Conservation (phyloP, 2,329 filamentous ascomycete species). For the Stemphylium vesicarium region DNA sequence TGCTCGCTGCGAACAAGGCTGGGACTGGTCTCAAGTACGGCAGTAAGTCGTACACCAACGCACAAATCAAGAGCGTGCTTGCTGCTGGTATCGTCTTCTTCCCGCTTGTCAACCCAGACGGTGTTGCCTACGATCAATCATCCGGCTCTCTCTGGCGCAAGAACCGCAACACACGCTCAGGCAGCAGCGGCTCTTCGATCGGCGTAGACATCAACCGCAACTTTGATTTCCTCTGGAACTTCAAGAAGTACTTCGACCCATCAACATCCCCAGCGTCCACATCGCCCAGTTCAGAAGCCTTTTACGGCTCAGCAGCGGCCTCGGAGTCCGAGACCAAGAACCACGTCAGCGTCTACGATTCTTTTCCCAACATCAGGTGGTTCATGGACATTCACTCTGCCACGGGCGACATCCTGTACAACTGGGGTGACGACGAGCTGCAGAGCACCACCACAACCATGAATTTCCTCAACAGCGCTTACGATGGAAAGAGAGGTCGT, state of each 20-base stretch:
- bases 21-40: conserved; percentile 61
- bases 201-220: conserved; percentile 49
- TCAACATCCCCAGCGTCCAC: conserved; percentile 51
- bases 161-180: conserved; percentile 52
- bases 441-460: conserved; percentile 55
- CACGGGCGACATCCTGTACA: conserved; percentile 60
- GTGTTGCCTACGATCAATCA: conserved; percentile 45
- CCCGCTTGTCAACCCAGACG: conserved; percentile 46
- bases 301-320: conserved; percentile 58
- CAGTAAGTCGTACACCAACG: conserved; percentile 58
- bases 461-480: conserved; percentile 62
- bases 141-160: conserved; percentile 45
- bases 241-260: conserved; percentile 54
- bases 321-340: conserved; percentile 65
- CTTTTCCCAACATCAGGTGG: conserved; percentile 60
- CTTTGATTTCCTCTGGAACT: conserved; percentile 65
- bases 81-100: conserved; percentile 62
- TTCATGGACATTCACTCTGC: conserved; percentile 66
- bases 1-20: conserved; percentile 60
- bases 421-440: conserved; percentile 63
- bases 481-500: conserved; percentile 59
- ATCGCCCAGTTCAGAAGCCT: conserved; percentile 56
- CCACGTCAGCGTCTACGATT: conserved; percentile 60
- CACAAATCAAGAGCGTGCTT: conserved; percentile 60
- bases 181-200: conserved; percentile 29